Conservation (phyloP, 768 basidiomycete genomes). For the Calocybe indica region DNA sequence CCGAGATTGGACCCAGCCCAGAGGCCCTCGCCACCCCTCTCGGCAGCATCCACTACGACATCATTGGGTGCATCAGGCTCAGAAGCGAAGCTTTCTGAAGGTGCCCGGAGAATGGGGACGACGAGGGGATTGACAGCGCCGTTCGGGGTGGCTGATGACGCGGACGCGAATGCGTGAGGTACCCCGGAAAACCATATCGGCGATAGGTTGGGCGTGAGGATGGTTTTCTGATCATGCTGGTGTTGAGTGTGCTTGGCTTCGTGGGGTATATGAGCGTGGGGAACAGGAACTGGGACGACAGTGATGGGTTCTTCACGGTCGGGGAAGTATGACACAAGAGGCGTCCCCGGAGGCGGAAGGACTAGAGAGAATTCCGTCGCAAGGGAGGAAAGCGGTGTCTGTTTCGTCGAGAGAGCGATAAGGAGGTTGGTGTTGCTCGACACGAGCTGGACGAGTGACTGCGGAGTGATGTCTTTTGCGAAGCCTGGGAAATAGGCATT, state of each 20-base stretch:
- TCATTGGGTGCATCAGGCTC: conserved; percentile 62
- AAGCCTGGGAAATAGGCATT: conserved; percentile 37
- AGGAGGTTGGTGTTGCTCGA: conserved; percentile 76
- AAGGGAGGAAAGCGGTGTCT: conserved; percentile 68
- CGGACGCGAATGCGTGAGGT: conserved; percentile 52
- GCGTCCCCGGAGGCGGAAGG: conserved; percentile 78
- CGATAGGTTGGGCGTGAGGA: conserved; percentile 41
- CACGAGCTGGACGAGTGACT: conserved; percentile 69
- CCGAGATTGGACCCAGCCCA: conserved; percentile 78
- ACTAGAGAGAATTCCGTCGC: conserved; percentile 91
- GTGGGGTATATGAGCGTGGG: conserved; percentile 19
- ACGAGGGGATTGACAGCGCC: conserved; percentile 56
- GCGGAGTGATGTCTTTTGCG: conserved; percentile 73
- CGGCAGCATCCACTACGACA: conserved; percentile 61
- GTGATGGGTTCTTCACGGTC: conserved; percentile 58
- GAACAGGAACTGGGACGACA: conserved; percentile 58
- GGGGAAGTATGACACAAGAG: conserved; percentile 83
- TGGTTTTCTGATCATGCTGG: conserved; percentile 10
- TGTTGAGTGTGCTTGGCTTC: too few species aligned
- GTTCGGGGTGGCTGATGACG: too few species aligned
- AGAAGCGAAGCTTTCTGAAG: conserved; percentile 68
- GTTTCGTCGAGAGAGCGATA: conserved; percentile 70
- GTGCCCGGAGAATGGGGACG: conserved; percentile 77
- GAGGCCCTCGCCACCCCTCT: conserved; percentile 71
- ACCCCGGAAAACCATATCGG: conserved; percentile 78